Evolutionary conservation across 208 protist genomes (phyloP), one percentile per base, ranked within the genome.

Genomic region (Acanthamoeba royreba): DNA sequence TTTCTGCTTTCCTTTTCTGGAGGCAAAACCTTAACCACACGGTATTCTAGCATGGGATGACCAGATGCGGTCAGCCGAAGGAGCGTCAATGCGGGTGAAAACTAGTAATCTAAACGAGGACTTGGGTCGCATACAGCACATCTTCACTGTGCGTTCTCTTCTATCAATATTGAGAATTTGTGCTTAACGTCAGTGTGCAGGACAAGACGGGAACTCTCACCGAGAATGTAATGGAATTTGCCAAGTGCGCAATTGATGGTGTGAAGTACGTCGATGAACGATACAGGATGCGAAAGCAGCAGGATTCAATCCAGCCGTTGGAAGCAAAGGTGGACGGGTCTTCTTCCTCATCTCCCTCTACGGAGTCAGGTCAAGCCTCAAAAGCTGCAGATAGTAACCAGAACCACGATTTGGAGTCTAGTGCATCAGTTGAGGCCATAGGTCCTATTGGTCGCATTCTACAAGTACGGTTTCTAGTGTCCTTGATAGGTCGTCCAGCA

Each of bases 131-230:
- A 79, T 79, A 25, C 69, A 79, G n/a, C 69, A 79, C 69, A 79
- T 79, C 15, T 79, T 79, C 38, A 79, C 69, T 11, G 69, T 79
- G 46, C 69, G 38, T 58, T n/a, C 22, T n/a, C 49, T 58, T n/a
- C 49, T 58, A 13, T 58, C 13, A 13, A 58, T 58, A 58, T 58
- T 58, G 13, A 13, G 49, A 58, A 58, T 58, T n/a, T 58, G 0
- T 15, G 15, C 31, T 9, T 2, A 15, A 47, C 1, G 28, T 79
- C 69, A 28, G 31, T 7, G 43, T 52, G 72, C 93, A 66, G 25
- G 98, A 98, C 93, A 98, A 98, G 92, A 98, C 98, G 8, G 98
- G 98, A 45, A 99, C 98, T 28, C 94, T 99, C 15, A 99, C 98
- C 4, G 74, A 96, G 40, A 99, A 99, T 89, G 69, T 94, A 38